Evolutionary conservation across 169 alveolate species (phyloP).

Genomic region (Toxoplasma gondii): DNA sequence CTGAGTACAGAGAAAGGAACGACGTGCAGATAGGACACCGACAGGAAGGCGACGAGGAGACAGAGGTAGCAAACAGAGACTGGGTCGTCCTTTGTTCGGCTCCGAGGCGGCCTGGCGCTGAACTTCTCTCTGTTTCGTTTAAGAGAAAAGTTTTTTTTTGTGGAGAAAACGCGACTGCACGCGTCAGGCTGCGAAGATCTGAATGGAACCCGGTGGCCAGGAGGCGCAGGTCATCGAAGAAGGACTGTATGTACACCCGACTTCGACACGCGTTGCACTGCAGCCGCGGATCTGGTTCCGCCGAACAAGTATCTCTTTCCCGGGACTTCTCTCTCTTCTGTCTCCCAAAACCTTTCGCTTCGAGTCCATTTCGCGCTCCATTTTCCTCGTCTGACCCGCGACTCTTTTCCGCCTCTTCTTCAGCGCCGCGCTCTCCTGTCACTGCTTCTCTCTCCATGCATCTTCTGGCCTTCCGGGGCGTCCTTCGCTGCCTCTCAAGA

Average conservation of each 20-base stretch:
- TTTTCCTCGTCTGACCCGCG: too few species aligned
- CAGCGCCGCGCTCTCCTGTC: background rate
- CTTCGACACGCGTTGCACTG: slow-evolving; percentile 28
- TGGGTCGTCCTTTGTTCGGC: background rate
- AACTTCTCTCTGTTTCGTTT: background rate
- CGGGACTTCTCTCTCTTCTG: too few species aligned
- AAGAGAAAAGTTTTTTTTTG: background rate
- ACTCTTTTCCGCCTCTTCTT: too few species aligned
- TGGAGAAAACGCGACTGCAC: background rate
- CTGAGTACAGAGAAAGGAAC: background rate
- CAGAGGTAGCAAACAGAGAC: background rate
- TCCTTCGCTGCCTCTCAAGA: background rate
- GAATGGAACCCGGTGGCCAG: slow-evolving; percentile 9
- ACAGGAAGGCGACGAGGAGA: background rate
- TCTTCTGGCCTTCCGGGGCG: background rate
- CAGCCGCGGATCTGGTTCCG: background rate
- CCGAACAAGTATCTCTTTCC: too few species aligned
- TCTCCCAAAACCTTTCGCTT: too few species aligned
- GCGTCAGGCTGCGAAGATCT: background rate
- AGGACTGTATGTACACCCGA: slow-evolving; percentile 28
- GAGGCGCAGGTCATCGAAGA: background rate
- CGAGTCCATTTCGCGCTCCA: too few species aligned
- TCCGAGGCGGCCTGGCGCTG: background rate
- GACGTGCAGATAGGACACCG: background rate
- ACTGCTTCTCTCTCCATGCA: background rate